Evolutionary conservation across 306 rosid genomes (phyloP), one percentile per base, ranked within the genome.

Genomic region (Calophaca sinica): DNA sequence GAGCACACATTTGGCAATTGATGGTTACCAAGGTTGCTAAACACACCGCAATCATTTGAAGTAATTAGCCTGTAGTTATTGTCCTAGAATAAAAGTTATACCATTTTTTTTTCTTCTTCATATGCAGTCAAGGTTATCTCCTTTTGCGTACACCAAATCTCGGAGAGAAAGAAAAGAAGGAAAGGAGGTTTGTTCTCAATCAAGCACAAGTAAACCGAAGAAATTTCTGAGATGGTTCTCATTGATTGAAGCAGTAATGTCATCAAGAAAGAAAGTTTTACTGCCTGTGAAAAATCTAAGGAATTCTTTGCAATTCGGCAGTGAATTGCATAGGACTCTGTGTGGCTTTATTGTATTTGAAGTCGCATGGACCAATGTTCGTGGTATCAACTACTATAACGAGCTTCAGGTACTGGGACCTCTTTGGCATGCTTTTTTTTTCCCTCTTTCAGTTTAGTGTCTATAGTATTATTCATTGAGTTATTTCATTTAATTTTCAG

Each of bases 1-100:
- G 89, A 46, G 97, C 91, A 33, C 99, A 89, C 83, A 72, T 96
- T 11, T 96, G 99, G 99, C 99, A 96, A 57, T 83, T 90, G 80
- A 90, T 96, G 99, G 92, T 96, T 80, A 96, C 98, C 35, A 96
- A 90, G 99, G 99, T 96, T 72, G 33, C 39, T 74, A 48, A 66
- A 5, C 36, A 65, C 13, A 39, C 64, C 68, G 12, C 49, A 39
- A 38, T 53, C 42, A 14, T 31, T 85, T 75, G 63, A 53, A 57
- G 44, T 60, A 38, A 65, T 65, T 73, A 80, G 12, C 75, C 4
- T 46, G 58, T 38, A 39, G 55, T 55, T 67, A 54, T 57, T 53
- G 36, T 63, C 50, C 41, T 45, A 20, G n/a, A 42, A 29, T 58
- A 72, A 12, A 67, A 10, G 46, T 74, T 78, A 32, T 28, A 35